Base-by-base conservation (phyloP, 73 alveolate genomes). In the Breviolum minutum region DNA sequence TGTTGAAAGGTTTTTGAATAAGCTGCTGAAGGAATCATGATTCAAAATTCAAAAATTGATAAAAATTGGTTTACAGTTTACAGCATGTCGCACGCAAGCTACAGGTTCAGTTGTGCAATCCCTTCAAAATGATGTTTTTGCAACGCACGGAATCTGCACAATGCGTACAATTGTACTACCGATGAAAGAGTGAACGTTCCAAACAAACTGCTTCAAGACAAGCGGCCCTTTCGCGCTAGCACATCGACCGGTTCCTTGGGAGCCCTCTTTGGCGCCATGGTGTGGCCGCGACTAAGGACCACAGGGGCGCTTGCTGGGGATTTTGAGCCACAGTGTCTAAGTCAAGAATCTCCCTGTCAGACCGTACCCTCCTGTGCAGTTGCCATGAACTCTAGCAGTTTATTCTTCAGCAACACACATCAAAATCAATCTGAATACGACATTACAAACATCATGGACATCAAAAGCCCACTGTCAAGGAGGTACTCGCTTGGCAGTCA, bases 221-320 rank as follows among this genome's bases (percentile, higher is more conserved):
- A 60, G 90, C n/a, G 54, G 81, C 98, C 98, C 62, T 92, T 92
- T 48, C 98, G 98, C 9, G 98, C 98, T 22, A 92, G 63, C 90
- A 92, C 98, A n/a, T 92, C 98, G 60, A 92, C 62, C 62, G 66
- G 90, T 63, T 70, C 76, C 74, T 68, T 30, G 27, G 77, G 30
- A 85, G 95, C 69, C 70, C 85, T 73, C 85, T 87, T 87, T 64
- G 82, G 95, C 85, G 95, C 86, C 94, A 86, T 86, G 94, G 94
- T 40, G 27, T 9, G 89, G 30, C 89, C 81, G 81, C 81, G 81
- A 62, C 86, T 62, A 29, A 62, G 63, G 86, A 66, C 88, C 88
- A 48, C 86, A 77, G 62, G 8, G 88, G 88, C 88, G 88, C 88
- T 11, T 40, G 54, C 54, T 40, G 40, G 69, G 88, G 88, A 5